Conservation (phyloP, 2,329 filamentous ascomycete genomes). For the Cercospora sesami region DNA sequence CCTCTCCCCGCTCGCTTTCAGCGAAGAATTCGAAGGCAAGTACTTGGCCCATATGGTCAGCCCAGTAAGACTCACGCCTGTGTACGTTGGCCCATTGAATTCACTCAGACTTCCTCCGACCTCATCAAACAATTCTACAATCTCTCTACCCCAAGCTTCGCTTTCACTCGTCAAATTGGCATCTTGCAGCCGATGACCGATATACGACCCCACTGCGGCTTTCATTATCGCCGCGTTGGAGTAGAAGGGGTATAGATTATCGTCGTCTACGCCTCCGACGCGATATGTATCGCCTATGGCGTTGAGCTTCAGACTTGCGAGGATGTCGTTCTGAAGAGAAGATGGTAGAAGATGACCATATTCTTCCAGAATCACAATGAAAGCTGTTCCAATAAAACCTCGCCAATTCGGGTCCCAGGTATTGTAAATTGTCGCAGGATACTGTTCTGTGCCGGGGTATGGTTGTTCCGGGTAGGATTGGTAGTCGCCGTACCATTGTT, state of each 20-base stretch:
- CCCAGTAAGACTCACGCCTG: constrained; percentile 61
- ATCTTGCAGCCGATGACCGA: constrained; percentile 55
- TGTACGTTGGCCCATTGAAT: constrained; percentile 64
- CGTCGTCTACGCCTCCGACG: constrained; percentile 59
- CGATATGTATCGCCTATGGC: constrained; percentile 63
- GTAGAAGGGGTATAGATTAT: constrained; percentile 64
- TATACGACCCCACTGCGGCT: constrained; percentile 62
- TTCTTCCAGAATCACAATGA: constrained; percentile 61
- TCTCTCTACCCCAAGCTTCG: constrained; percentile 57
- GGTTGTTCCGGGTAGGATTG: constrained; percentile 60
- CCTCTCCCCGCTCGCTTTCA: constrained; percentile 53
- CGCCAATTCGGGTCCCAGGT: constrained; percentile 63
- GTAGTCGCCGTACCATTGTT: constrained; percentile 61
- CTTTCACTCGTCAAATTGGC: constrained; percentile 60
- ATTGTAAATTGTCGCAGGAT: constrained; percentile 55
- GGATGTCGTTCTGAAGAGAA: constrained; percentile 47
- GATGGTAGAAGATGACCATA: constrained; percentile 52
- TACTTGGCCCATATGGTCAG: constrained; percentile 63
- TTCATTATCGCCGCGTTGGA: constrained; percentile 64
- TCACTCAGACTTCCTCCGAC: constrained; percentile 59
- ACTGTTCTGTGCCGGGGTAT: constrained; percentile 54
- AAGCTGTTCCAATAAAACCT: constrained; percentile 61
- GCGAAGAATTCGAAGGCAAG: constrained; percentile 54
- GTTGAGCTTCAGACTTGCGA: constrained; percentile 56
- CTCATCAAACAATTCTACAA: constrained; percentile 58